Percentiles rank a stretch among this genome's conserved stretches.
These are phyloP conservation scores for Sugiyamaella mastotermitis DNA, from an alignment of 805 yeast genomes.

Conservation along the genomic window DNA sequence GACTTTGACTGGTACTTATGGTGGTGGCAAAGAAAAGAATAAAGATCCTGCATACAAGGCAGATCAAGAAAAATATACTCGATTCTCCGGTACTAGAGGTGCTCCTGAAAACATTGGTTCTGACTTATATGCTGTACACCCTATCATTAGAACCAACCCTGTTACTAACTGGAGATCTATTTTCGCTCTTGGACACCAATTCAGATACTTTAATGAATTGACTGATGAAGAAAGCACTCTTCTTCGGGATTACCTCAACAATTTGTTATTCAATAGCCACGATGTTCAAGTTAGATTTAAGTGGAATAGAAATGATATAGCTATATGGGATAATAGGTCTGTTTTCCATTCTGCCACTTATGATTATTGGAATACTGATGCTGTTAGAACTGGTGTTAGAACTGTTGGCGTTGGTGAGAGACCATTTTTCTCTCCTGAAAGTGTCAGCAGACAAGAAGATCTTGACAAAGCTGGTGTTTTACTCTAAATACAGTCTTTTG, in stretches of 20 bases:
- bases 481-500: too few species aligned
- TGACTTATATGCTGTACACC: conserved; percentile 36
- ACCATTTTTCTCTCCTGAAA: conserved; percentile 24
- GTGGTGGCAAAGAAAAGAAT: conserved; percentile 30
- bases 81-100: conserved; percentile 15
- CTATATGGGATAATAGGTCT: conserved; percentile 74
- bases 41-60: too few species aligned
- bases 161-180: conserved; percentile 59
- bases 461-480: not conserved
- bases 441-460: not conserved
- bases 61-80: conserved; percentile 43
- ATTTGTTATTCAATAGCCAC: conserved; percentile 42
- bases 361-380: conserved; percentile 30
- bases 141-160: conserved; percentile 59
- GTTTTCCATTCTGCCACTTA: conserved; percentile 58
- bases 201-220: conserved; percentile 46
- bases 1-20: conserved; percentile 26
- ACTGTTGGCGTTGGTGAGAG: conserved; percentile 28
- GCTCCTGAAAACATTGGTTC: conserved; percentile 26
- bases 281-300: conserved; percentile 25
- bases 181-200: conserved; percentile 47
- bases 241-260: conserved; percentile 41
- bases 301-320: conserved; percentile 68
- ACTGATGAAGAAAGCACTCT: conserved; percentile 44
- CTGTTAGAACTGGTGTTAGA: conserved; percentile 21